Percentiles rank a stretch among this genome's conserved stretches.
Evolutionary conservation across 148 eudicot species (phyloP).

Genomic region (Nepenthes gracilis): DNA sequence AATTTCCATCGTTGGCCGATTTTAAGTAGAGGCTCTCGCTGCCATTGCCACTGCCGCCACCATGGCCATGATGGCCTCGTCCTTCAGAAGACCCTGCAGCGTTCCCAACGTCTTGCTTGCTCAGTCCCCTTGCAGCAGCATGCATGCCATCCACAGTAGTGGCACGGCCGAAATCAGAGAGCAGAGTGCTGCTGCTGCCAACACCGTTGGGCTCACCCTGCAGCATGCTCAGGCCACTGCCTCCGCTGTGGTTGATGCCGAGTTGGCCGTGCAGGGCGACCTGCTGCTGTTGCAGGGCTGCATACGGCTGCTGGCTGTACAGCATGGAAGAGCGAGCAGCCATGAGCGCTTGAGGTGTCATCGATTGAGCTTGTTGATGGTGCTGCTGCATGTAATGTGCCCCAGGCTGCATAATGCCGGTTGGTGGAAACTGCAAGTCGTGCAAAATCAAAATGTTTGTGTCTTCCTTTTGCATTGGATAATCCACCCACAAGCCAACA

Average conservation of each 20-base stretch:
- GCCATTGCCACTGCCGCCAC: slow-evolving; percentile 18
- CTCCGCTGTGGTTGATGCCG: slow-evolving; percentile 38
- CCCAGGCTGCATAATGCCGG: slow-evolving; percentile 37
- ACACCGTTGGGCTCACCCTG: slow-evolving; percentile 30
- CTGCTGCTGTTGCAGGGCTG: slow-evolving; percentile 45
- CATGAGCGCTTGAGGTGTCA: slow-evolving; percentile 48
- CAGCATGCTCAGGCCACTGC: slow-evolving; percentile 35
- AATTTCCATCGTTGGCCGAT: slow-evolving; percentile 27
- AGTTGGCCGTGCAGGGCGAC: slow-evolving; percentile 35
- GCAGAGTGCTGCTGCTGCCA: slow-evolving; percentile 8
- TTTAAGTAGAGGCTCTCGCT: slow-evolving; percentile 38
- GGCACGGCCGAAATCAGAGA: slow-evolving; percentile 29
- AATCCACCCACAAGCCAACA: background rate
- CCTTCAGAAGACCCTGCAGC: slow-evolving; percentile 17
- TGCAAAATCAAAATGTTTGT: background rate
- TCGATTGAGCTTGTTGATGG: slow-evolving; percentile 47
- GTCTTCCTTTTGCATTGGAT: background rate
- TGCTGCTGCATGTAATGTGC: slow-evolving; percentile 34
- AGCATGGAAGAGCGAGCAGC: slow-evolving; percentile 60
- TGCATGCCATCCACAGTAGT: background rate
- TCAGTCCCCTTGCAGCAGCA: background rate
- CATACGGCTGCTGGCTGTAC: slow-evolving; percentile 40
- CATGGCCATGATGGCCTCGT: background rate
- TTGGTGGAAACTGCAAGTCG: slow-evolving; percentile 5
- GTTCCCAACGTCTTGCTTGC: slow-evolving; percentile 32